Conservation (phyloP, 2,329 filamentous ascomycete species). For the Fusarium graminum region DNA sequence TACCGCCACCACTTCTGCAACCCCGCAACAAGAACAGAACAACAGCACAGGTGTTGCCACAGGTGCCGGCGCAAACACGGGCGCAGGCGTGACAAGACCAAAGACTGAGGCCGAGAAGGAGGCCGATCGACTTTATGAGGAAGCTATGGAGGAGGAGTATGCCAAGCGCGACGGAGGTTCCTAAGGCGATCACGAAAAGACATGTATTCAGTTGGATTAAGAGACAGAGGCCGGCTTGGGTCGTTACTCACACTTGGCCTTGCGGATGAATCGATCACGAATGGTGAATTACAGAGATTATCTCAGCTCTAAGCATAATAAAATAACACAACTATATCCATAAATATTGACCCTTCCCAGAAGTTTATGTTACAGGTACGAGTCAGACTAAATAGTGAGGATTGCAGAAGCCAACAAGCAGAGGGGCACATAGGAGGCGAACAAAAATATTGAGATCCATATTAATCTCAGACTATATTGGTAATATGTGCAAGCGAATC, state of each 20-base stretch:
- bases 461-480: background rate
- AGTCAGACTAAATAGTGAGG: no score
- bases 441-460: no score
- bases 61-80: constrained; percentile 63
- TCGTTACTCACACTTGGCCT: background rate
- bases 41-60: constrained; percentile 45
- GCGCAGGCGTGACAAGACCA: constrained; percentile 60
- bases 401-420: no score
- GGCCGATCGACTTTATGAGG: constrained; percentile 64
- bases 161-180: constrained; percentile 67
- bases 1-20: constrained; percentile 14
- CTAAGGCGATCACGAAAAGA: constrained; percentile 37
- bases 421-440: no score
- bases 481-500: background rate
- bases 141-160: constrained; percentile 68
- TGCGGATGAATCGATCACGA: background rate
- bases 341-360: background rate
- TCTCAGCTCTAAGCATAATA: constrained; percentile 4
- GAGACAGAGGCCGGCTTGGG: background rate
- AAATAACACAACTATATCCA: background rate
- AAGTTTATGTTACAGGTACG: background rate
- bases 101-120: constrained; percentile 65
- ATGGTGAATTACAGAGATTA: background rate
- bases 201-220: background rate
- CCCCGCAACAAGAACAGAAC: constrained; percentile 31